Base-by-base conservation (phyloP, 2,329 filamentous ascomycete species). In the Aspergillus phoenicis region DNA sequence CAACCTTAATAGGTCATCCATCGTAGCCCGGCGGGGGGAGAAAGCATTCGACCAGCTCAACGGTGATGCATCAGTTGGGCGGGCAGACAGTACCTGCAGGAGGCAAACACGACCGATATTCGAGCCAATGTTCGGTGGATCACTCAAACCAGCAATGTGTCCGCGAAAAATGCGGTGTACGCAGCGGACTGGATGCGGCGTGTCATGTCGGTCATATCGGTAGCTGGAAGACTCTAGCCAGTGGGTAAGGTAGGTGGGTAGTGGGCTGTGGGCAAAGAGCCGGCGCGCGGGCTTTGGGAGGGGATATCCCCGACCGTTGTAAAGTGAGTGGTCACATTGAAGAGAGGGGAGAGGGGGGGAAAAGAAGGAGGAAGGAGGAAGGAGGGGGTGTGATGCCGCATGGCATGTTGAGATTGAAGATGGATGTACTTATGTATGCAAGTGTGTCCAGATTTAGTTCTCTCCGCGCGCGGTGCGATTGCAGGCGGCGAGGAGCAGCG, bases 91-190 rank as follows among this genome's bases (percentile, higher is more conserved):
- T 62, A 65, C 64, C 62, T 65, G 62, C 62, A 65, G 64, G 55
- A 61, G 60, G 62, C 62, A 64, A 65, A 59, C 62, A 57, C 52
- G 57, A 61, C 55, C 39, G 52, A 60, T 51, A 55, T 52, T 60
- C 22, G 53, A 56, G 53, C 41, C 39, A 56, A 39, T 20, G 41
- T 51, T 62, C 54, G 47, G 57, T 47, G 45, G 51, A 28, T 36
- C 59, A 59, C 62, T 61, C 53, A 52, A 60, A 55, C 59, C 49
- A 61, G 56, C 64, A 28, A 45, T 30, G 53, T 38, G 43, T 49
- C 56, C 45, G 59, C 20, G 58, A 67, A 68, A 66, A 13, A 66
- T 68, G 66, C 66, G 66, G 66, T 68, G 66, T 64, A 62, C 48
- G 33, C 33, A 36, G 58, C 56, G 57, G 52, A 43, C 22, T 22